Percentiles rank a stretch among this genome's conserved stretches.
Evolutionary conservation across 2,329 filamentous ascomycete genomes (phyloP).

Genomic region (Arthroderma uncinatum): DNA sequence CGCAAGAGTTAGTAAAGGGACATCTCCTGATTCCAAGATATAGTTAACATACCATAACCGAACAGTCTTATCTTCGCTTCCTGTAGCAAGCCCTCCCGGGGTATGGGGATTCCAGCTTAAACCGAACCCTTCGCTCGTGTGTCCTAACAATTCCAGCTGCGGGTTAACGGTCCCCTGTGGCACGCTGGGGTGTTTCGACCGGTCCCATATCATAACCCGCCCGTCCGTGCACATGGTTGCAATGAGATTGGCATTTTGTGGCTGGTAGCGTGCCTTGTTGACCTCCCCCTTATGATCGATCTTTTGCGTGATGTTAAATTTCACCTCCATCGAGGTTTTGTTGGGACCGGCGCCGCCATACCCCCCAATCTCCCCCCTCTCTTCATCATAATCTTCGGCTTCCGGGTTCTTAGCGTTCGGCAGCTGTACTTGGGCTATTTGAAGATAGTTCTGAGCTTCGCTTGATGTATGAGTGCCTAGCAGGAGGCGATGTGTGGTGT

Average conservation of each 20-base stretch:
- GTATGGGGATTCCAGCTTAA: conserved; percentile 83
- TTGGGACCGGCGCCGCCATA: conserved; percentile 53
- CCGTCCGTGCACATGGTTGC: conserved; percentile 85
- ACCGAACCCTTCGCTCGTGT: conserved; percentile 81
- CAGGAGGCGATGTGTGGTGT: conserved; percentile 75
- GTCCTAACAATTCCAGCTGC: conserved; percentile 74
- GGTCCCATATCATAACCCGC: conserved; percentile 84
- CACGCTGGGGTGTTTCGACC: conserved; percentile 77
- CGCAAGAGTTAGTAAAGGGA: not conserved
- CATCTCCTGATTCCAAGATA: not conserved
- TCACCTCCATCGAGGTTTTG: conserved; percentile 59
- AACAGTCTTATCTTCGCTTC: conserved; percentile 85
- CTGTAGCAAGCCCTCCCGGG: conserved; percentile 72
- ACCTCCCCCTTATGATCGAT: conserved; percentile 95
- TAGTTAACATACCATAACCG: conserved; percentile 60
- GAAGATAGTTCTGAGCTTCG: conserved; percentile 75
- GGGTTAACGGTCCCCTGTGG: conserved; percentile 65
- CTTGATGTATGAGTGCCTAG: conserved; percentile 91
- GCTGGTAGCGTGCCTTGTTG: conserved; percentile 96
- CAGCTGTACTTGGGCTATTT: conserved; percentile 88
- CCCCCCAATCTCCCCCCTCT: conserved; percentile 84
- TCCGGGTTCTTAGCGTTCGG: conserved; percentile 62
- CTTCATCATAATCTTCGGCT: conserved; percentile 77
- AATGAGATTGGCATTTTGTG: conserved; percentile 93
- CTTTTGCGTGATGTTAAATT: conserved; percentile 85